Percentiles rank a stretch among this genome's conserved stretches.
Evolutionary conservation across 2,329 filamentous ascomycete genomes (phyloP).

Genomic region (Exophiala sp.): DNA sequence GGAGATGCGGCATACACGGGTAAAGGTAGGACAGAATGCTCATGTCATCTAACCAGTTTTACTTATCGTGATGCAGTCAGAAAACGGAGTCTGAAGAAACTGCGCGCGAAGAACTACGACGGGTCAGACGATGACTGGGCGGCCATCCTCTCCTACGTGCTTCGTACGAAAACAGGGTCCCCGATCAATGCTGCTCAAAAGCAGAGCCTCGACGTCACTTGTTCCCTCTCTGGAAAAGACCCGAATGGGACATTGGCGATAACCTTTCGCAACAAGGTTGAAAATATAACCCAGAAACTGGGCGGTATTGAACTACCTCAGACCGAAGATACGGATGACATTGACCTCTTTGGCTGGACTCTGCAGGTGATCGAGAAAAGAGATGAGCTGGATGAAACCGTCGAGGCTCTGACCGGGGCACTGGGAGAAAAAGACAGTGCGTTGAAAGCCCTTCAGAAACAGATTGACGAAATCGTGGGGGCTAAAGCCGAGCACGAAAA

Average conservation of each 20-base stretch:
- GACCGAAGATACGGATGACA: conserved; percentile 48
- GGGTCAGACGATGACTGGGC: conserved; percentile 41
- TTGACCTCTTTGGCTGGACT: conserved; percentile 54
- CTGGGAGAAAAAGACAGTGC: conserved; percentile 44
- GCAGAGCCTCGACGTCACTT: conserved; percentile 19
- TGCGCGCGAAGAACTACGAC: conserved; percentile 41
- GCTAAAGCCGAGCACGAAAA: conserved; percentile 54
- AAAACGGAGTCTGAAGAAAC: conserved; percentile 33
- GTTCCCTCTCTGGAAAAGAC: conserved; percentile 27
- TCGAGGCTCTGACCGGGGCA: conserved; percentile 39
- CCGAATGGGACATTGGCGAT: conserved; percentile 34
- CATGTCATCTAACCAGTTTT: neutral
- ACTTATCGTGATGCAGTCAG: conserved; percentile 32
- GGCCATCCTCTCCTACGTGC: conserved; percentile 34
- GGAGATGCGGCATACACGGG: conserved; percentile 50
- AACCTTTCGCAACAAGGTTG: conserved; percentile 39
- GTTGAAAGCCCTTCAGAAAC: conserved; percentile 47
- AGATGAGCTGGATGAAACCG: conserved; percentile 38
- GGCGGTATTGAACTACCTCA: conserved; percentile 49
- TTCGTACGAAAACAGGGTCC: conserved; percentile 26
- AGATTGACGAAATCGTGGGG: conserved; percentile 53
- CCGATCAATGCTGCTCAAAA: conserved; percentile 7
- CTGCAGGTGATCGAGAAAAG: conserved; percentile 44
- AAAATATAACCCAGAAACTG: conserved; percentile 52
- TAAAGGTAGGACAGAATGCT: conserved; percentile 36